Base-by-base conservation (phyloP, 2,329 filamentous ascomycete species). In the Plenodomus tracheiphilus region DNA sequence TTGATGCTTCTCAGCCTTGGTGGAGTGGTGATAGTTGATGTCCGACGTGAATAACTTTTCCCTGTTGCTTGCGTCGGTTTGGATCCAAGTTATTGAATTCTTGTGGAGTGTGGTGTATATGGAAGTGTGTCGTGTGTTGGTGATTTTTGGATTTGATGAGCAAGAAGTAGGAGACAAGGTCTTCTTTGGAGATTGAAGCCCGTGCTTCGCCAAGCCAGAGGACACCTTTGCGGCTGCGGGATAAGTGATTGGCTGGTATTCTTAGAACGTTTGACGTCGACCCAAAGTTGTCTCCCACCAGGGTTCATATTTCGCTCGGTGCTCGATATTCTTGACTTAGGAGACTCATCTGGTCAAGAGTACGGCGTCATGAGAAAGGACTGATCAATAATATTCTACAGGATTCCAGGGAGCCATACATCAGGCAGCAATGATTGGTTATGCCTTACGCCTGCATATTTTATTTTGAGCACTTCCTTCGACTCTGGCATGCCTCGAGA, bases 191-290 rank as follows among this genome's bases (percentile, higher is more conserved):
- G 28, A 11, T 43, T 9, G 15, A 18, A 32, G 41, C 5, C 25
- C 41, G 41, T 43, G 41, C 41, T n/a, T 6, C 28, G 28, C 41
- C 28, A 43, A 43, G 41, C 25, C 22, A 17, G n/a, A n/a, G n/a
- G n/a, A n/a, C 10, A n/a, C 38, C 38, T n/a, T 25, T n/a, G n/a
- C n/a, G n/a, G n/a, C n/a, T n/a, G n/a, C n/a, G n/a, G 20, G 17
- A 17, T 15, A 39, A 13, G 22, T 32, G 28, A 32, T 32, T 32
- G 11, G 28, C 11, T 11, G 28, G 13, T 32, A 32, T 32, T 32
- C 11, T 32, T 32, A 11, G 28, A 42, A 39, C 41, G 39, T 34
- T 22, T 47, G 21, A 34, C 41, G 41, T 54, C 43, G 30, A 39
- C 43, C 39, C n/a, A n/a, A n/a, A n/a, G n/a, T n/a, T n/a, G n/a